A percentile compares a stretch with the other conserved stretches of the same genome.
phyloP scores from a whole-genome alignment of 1,284 basidiomycete species.

The Anthracocystis walkeri region DNA sequence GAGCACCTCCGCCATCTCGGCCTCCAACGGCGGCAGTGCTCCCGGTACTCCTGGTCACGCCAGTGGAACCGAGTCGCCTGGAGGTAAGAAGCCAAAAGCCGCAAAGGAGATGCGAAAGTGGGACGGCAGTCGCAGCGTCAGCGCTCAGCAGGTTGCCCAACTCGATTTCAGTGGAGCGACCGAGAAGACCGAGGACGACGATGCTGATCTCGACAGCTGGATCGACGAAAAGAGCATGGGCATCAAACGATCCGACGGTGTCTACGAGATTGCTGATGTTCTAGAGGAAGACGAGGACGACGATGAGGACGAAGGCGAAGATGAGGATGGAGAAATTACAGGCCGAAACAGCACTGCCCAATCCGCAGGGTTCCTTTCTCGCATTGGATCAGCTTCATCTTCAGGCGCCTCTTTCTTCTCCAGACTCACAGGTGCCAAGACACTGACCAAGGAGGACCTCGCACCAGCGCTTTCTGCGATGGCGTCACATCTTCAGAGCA shows the following conservation, averaged over 20 bases:
- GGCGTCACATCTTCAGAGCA: slow-evolving; percentile 97
- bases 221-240: slow-evolving; percentile 80
- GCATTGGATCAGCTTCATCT: slow-evolving; percentile 70
- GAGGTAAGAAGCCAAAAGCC: slow-evolving; percentile 73
- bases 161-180: slow-evolving; percentile 81
- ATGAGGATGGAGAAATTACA: slow-evolving; percentile 22
- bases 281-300: slow-evolving; percentile 41
- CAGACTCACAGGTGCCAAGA: slow-evolving; percentile 78
- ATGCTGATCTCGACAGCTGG: slow-evolving; percentile 69
- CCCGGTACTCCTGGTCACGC: slow-evolving; percentile 55
- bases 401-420: slow-evolving; percentile 57
- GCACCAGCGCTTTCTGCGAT: slow-evolving; percentile 90
- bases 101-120: slow-evolving; percentile 89
- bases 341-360: slow-evolving; percentile 18
- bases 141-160: slow-evolving; percentile 85
- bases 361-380: slow-evolving; percentile 74
- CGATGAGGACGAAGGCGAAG: slow-evolving; percentile 73
- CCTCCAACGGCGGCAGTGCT: slow-evolving; percentile 72
- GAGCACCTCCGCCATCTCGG: slow-evolving; percentile 67
- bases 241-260: slow-evolving; percentile 80
- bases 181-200: slow-evolving; percentile 72
- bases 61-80: slow-evolving; percentile 46
- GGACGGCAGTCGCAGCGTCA: slow-evolving; percentile 80
- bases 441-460: slow-evolving; percentile 84
- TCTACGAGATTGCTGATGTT: slow-evolving; percentile 95